Conservation (phyloP, 2,329 filamentous ascomycete species). For the Coleophoma crateriformis region DNA sequence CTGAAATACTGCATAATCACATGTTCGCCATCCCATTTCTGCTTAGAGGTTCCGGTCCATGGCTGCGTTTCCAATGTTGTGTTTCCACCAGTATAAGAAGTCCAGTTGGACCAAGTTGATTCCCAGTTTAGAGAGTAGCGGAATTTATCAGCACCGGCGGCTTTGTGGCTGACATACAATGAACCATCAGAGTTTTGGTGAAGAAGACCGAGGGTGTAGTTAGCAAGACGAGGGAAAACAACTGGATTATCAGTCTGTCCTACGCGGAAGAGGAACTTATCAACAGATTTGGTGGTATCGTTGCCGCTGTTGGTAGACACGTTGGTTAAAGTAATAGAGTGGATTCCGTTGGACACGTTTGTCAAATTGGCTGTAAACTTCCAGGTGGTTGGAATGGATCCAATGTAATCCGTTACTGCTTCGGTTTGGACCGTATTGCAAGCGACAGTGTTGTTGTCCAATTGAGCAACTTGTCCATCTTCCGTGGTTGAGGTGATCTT, state of each 20-base stretch:
- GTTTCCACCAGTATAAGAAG: slow-evolving; percentile 41
- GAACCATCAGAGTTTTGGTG: slow-evolving; percentile 26
- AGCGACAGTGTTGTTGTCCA: slow-evolving; percentile 31
- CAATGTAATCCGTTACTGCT: slow-evolving; percentile 33
- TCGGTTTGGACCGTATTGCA: slow-evolving; percentile 36
- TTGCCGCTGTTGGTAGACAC: slow-evolving; percentile 36
- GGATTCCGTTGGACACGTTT: slow-evolving; percentile 31
- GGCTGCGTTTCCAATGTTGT: slow-evolving; percentile 41
- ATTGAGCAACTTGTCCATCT: slow-evolving; percentile 32
- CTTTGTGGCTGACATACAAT: slow-evolving; percentile 47
- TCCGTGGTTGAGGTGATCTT: slow-evolving; percentile 46
- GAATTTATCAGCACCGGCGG: slow-evolving; percentile 55
- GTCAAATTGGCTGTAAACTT: slow-evolving; percentile 43
- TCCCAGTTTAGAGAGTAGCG: slow-evolving; percentile 27
- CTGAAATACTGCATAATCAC: slow-evolving; percentile 60
- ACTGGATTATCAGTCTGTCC: slow-evolving; percentile 53
- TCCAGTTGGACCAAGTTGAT: slow-evolving; percentile 52
- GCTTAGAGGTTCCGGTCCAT: slow-evolving; percentile 51
- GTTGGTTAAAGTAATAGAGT: slow-evolving; percentile 23
- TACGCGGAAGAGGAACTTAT: slow-evolving; percentile 56
- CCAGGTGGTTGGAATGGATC: slow-evolving; percentile 48
- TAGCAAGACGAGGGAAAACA: slow-evolving; percentile 50
- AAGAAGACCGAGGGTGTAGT: slow-evolving; percentile 51
- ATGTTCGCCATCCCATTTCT: slow-evolving; percentile 56
- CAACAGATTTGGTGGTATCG: slow-evolving; percentile 28